Percentiles rank a stretch among this genome's conserved stretches.
Evolutionary conservation across 495 filamentous ascomycete genomes (phyloP).

Genomic region (Lophium mytilinum): DNA sequence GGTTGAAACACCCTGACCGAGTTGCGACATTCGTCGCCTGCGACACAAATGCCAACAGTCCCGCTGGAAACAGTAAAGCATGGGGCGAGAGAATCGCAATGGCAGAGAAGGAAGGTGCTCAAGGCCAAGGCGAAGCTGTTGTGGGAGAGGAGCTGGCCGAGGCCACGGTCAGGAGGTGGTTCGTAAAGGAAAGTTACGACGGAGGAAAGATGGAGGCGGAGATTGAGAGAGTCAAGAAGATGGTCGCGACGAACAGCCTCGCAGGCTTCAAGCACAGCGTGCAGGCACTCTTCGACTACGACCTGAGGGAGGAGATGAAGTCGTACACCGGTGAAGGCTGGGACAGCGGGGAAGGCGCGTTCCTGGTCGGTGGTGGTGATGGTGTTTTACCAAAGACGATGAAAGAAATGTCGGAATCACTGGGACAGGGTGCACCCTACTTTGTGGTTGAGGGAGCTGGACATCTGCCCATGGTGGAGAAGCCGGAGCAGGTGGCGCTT

Average conservation of each 20-base stretch:
- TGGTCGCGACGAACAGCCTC: conserved; percentile 56
- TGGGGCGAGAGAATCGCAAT: conserved; percentile 69
- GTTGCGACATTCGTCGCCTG: conserved; percentile 59
- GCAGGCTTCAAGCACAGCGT: conserved; percentile 62
- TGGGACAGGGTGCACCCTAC: conserved; percentile 49
- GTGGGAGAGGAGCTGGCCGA: conserved; percentile 54
- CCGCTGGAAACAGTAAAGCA: conserved; percentile 59
- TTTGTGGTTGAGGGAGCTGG: conserved; percentile 58
- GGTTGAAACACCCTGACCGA: conserved; percentile 53
- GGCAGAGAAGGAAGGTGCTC: conserved; percentile 51
- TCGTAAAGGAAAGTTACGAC: conserved; percentile 54
- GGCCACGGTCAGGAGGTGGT: conserved; percentile 66
- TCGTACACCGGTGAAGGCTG: conserved; percentile 45
- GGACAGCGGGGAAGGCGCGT: conserved; percentile 52
- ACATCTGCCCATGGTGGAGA: conserved; percentile 78
- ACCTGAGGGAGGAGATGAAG: conserved; percentile 58
- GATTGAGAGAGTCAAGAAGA: conserved; percentile 46
- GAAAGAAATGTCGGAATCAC: conserved; percentile 55
- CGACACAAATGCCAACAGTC: conserved; percentile 64
- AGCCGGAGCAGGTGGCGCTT: conserved; percentile 55
- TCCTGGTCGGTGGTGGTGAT: conserved; percentile 64
- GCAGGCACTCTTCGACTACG: conserved; percentile 67
- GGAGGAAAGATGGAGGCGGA: conserved; percentile 37
- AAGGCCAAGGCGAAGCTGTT: conserved; percentile 40
- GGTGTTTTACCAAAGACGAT: conserved; percentile 69